Evolutionary conservation across 257 asterid species (phyloP).

Genomic region (Solanum bulbocastanum): DNA sequence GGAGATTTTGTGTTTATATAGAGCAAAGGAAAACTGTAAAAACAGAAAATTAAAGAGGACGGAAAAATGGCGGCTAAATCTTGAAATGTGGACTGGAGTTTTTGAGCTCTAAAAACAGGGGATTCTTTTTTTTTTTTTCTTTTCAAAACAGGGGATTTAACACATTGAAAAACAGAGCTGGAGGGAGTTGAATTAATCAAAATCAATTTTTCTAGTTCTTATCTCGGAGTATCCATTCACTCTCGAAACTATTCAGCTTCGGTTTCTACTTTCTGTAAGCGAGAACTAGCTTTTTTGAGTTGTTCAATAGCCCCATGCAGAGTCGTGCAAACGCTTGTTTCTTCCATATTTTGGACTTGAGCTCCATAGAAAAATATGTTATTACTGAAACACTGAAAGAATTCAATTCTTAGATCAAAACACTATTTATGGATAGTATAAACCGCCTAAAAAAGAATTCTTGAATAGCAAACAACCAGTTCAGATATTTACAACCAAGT

Average conservation of each 20-base stretch:
- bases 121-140: neutral
- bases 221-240: too few species aligned
- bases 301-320: too few species aligned
- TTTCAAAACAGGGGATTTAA: neutral
- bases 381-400: neutral
- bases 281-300: too few species aligned
- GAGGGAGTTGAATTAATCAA: neutral
- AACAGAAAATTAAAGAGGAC: neutral
- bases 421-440: too few species aligned
- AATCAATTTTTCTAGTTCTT: rapidly evolving
- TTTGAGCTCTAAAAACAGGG: neutral
- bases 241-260: too few species aligned
- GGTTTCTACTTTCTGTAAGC: too few species aligned
- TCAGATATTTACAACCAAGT: neutral
- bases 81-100: neutral
- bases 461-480: neutral
- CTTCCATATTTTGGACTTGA: neutral
- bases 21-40: neutral
- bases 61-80: neutral
- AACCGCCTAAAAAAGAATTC: neutral
- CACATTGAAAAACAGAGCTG: neutral
- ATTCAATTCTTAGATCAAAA: too few species aligned
- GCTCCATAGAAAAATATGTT: neutral
- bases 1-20: neutral
- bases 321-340: neutral